Evolutionary conservation across 805 yeast species (phyloP), one percentile per base, ranked within the genome.

Genomic region (Metschnikowia baotianmanensis): DNA sequence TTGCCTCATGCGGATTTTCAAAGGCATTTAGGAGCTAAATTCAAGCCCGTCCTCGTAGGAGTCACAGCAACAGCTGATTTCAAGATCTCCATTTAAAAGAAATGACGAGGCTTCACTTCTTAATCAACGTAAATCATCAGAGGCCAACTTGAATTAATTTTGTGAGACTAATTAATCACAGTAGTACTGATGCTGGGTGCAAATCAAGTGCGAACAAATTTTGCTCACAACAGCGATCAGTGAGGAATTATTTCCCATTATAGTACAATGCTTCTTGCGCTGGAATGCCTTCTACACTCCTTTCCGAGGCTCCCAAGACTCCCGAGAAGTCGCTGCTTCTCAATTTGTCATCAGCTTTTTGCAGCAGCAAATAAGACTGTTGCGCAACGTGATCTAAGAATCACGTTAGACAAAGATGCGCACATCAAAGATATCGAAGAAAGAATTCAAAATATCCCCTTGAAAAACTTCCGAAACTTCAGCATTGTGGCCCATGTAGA

Each of bases 401-500:
- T 50, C 26, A 34, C 44, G 3, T 55, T 66, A 19, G 65, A 68
- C 42, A 56, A 55, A 43, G 74, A 69, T 38, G 52, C 56, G 21
- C 59, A 58, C 40, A 45, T 60, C 24, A 64, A 59, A 46, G 42
- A 47, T 12, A 51, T 69, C 31, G 79, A 78, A 51, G 77, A 72
- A 33, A 67, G 95, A 46, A 81, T 93, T 43, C 70, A 77, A n/a
- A 72, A 72, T 32, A 88, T 91, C 27, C 98, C 98, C 5, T 73
- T 86, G 19, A 83, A 81, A 43, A 78, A 88, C 49, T 90, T 83
- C 61, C 65, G 98, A 46, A 90, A 89, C 62, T 91, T 93, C 62
- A 86, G 95, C 45, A 90, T 91, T 43, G 97, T 89, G 23, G 98
- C 98, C 2, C 99, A 91, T 69, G 91, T 91, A 17, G 97, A 90